Evolutionary conservation across 305 asterid species (phyloP).

Genomic region (Fraxinus latifolia): DNA sequence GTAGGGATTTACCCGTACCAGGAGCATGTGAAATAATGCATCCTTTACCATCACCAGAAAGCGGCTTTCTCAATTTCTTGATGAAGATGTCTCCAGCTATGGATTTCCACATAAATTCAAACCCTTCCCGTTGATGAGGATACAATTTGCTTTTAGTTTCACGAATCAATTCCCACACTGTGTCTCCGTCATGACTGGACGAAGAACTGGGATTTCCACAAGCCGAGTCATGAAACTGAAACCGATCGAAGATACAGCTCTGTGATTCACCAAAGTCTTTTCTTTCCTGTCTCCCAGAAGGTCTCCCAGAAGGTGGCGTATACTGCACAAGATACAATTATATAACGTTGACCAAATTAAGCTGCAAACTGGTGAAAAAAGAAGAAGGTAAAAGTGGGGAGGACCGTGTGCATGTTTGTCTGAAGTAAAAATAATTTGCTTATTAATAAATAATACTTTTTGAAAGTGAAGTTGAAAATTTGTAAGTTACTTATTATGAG

Average conservation of each 20-base stretch:
- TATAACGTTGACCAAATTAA: background rate
- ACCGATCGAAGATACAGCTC: background rate
- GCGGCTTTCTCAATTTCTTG: constrained; percentile 34
- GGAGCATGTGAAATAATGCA: constrained; percentile 89
- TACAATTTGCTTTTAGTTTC: constrained; percentile 39
- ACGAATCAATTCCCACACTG: constrained; percentile 58
- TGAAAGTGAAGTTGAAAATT: background rate
- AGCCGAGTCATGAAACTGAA: constrained; percentile 25
- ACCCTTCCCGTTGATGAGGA: constrained; percentile 70
- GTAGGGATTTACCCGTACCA: constrained; percentile 71
- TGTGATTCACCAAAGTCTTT: constrained; percentile 24
- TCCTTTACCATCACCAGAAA: constrained; percentile 38
- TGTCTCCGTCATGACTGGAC: constrained; percentile 25
- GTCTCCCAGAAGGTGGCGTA: constrained; percentile 10
- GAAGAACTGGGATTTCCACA: background rate
- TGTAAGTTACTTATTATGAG: background rate
- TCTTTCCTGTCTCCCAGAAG: constrained; percentile 25
- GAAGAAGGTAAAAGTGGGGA: background rate
- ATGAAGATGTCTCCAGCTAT: constrained; percentile 49
- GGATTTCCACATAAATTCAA: constrained; percentile 64
- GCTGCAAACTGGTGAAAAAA: background rate
- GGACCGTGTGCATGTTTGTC: background rate
- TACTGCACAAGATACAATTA: constrained; percentile 36
- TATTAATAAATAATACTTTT: background rate
- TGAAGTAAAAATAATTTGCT: background rate